Conservation (phyloP, 768 basidiomycete genomes). For the Hypsizygus marmoreus region DNA sequence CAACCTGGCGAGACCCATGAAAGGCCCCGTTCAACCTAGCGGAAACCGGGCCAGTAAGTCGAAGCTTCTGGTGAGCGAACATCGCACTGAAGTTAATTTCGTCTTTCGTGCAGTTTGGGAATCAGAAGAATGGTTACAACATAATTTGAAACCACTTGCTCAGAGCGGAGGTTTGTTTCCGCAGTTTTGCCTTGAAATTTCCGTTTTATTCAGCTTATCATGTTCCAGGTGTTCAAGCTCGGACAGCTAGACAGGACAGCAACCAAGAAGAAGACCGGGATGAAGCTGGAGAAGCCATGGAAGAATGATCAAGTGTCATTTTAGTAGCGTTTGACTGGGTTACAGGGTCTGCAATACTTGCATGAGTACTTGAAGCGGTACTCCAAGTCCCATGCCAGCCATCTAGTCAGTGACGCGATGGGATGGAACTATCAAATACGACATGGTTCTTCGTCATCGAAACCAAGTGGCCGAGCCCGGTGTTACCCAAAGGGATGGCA, state of each 20-base stretch:
- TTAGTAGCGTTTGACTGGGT: slow-evolving; percentile 6
- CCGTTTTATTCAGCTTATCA: slow-evolving; percentile 5
- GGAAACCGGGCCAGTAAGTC: slow-evolving; percentile 77
- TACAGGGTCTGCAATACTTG: too few relatives aligned
- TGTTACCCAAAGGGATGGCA: background rate
- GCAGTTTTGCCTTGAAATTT: slow-evolving; percentile 5
- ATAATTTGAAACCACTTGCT: slow-evolving; percentile 76
- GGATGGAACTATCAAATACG: slow-evolving; percentile 6
- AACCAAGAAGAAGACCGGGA: slow-evolving; percentile 30
- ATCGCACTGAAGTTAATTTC: background rate
- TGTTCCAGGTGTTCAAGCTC: slow-evolving; percentile 54
- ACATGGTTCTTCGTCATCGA: background rate
- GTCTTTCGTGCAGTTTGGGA: slow-evolving; percentile 77
- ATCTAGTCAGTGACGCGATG: slow-evolving; percentile 4
- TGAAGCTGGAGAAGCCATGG: slow-evolving; percentile 58
- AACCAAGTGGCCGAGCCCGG: slow-evolving; percentile 5
- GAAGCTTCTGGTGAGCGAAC: slow-evolving; percentile 2
- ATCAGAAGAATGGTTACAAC: slow-evolving; percentile 89
- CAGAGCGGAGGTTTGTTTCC: slow-evolving; percentile 65
- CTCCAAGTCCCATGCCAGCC: slow-evolving; percentile 12
- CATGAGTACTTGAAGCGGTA: slow-evolving; percentile 13
- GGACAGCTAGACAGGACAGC: slow-evolving; percentile 37
- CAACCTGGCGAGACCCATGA: slow-evolving; percentile 84
- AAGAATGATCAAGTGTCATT: slow-evolving; percentile 48
- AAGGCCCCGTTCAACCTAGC: slow-evolving; percentile 61